These are phyloP conservation scores for Russula lepida DNA, from an alignment of 768 basidiomycete species.

Conservation along the genomic window DNA sequence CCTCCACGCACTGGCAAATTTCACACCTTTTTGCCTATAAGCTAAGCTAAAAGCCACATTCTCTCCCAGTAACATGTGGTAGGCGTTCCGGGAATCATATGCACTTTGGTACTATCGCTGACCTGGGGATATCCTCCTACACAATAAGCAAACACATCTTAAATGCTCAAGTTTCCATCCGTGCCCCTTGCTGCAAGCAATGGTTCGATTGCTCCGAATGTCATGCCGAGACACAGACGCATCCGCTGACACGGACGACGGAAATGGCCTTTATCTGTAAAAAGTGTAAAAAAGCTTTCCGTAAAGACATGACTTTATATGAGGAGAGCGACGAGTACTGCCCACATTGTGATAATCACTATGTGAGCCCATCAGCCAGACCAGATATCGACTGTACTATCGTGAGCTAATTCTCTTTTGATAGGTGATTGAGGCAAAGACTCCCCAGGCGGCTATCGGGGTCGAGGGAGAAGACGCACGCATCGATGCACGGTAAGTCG, in stretches of 20 bases:
- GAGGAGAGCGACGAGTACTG: constrained; percentile 99
- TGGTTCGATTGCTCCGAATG: constrained; percentile 99
- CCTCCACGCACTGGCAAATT: too few relatives aligned
- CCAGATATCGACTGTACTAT: not conserved
- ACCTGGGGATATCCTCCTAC: not conserved
- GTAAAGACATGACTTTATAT: constrained; percentile 87
- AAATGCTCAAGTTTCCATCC: constrained; percentile 93
- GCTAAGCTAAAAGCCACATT: too few relatives aligned
- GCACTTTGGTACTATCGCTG: not conserved
- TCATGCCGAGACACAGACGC: constrained; percentile 77
- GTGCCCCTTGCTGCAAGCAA: constrained; percentile 93
- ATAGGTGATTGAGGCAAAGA: constrained; percentile 90
- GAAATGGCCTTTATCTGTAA: constrained; percentile 86
- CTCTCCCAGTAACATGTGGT: not conserved
- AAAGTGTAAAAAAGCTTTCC: constrained; percentile 91
- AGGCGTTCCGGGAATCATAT: not conserved
- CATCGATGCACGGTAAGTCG: constrained; percentile 70
- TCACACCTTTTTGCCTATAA: too few relatives aligned
- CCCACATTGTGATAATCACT: constrained; percentile 97
- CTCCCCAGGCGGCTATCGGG: constrained; percentile 72
- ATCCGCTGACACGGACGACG: constrained; percentile 59
- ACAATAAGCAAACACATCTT: constrained; percentile 85
- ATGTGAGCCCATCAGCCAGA: constrained; percentile 44
- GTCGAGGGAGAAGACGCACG: constrained; percentile 86
- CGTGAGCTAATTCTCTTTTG: not conserved